These are phyloP conservation scores for Abortiporus biennis DNA, from an alignment of 1,284 basidiomycete genomes.

Conservation along the genomic window DNA sequence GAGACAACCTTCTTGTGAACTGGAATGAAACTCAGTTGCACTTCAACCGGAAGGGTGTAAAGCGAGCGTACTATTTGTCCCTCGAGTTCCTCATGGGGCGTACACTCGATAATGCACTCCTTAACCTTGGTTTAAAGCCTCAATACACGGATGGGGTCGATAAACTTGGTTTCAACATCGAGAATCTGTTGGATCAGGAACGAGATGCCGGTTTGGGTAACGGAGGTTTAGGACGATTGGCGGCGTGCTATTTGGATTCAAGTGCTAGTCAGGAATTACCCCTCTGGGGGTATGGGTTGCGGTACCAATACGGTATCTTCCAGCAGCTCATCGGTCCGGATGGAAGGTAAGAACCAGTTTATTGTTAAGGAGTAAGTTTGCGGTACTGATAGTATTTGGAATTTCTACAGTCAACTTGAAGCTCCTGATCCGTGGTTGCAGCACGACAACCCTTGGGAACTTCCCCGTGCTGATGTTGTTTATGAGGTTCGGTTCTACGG, in stretches of 20 bases:
- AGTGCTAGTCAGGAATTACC: conserved; percentile 77
- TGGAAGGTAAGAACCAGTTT: conserved; percentile 38
- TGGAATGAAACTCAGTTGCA: conserved; percentile 76
- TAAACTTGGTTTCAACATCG: conserved; percentile 81
- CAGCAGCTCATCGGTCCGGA: conserved; percentile 85
- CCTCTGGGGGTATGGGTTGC: conserved; percentile 85
- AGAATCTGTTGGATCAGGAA: conserved; percentile 82
- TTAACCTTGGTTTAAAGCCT: conserved; percentile 81
- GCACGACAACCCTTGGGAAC: conserved; percentile 85
- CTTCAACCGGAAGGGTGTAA: conserved; percentile 66
- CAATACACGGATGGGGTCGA: conserved; percentile 63
- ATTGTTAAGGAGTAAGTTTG: no score
- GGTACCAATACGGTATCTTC: conserved; percentile 93
- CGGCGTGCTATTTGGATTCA: conserved; percentile 90
- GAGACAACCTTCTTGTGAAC: conserved; percentile 83
- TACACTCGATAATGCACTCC: conserved; percentile 70
- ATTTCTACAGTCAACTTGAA: conserved; percentile 56
- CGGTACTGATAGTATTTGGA: background rate
- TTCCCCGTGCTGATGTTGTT: conserved; percentile 77
- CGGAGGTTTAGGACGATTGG: conserved; percentile 84
- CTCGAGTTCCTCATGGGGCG: conserved; percentile 91
- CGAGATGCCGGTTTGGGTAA: conserved; percentile 89
- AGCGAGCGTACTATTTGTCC: conserved; percentile 85
- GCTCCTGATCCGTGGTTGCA: conserved; percentile 93
- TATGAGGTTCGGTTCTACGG: conserved; percentile 87